These are phyloP conservation scores for Sanguinoderma infundibulare DNA, from an alignment of 1,284 basidiomycete genomes.

Conservation along the genomic window DNA sequence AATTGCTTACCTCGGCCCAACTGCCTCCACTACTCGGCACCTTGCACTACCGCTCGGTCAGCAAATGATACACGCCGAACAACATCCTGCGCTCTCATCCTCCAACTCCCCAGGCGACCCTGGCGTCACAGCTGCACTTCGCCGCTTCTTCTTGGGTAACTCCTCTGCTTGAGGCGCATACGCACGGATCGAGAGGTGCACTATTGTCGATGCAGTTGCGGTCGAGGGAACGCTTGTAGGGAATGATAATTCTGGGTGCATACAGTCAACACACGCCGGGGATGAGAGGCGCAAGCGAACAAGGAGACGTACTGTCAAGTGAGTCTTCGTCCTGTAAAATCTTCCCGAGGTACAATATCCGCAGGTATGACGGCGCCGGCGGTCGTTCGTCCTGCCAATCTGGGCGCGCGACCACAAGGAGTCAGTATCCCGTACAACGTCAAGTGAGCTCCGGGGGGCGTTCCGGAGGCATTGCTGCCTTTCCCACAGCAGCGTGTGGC, in stretches of 20 bases:
- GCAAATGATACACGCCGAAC: slow-evolving; percentile 33
- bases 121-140: slow-evolving; percentile 11
- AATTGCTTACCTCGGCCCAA: background rate
- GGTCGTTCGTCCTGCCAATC: slow-evolving; percentile 86
- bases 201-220: slow-evolving; percentile 61
- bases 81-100: slow-evolving; percentile 32
- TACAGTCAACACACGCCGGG: slow-evolving; percentile 9
- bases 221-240: slow-evolving; percentile 44
- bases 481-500: background rate
- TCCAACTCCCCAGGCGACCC: slow-evolving; percentile 19
- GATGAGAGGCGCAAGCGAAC: slow-evolving; percentile 1
- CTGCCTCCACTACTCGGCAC: background rate
- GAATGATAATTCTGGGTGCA: slow-evolving; percentile 51
- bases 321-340: slow-evolving; percentile 86
- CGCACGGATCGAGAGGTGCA: slow-evolving; percentile 81
- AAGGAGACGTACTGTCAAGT: slow-evolving; percentile 58
- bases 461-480: background rate
- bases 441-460: background rate
- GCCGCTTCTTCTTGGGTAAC: slow-evolving; percentile 54
- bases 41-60: slow-evolving; percentile 16
- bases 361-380: slow-evolving; percentile 77
- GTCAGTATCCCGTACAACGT: background rate
- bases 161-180: slow-evolving; percentile 58
- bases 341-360: slow-evolving; percentile 82
- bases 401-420: slow-evolving; percentile 30